Conservation (phyloP, 108 stramenopile genomes). For the Cyclotella cryptica region DNA sequence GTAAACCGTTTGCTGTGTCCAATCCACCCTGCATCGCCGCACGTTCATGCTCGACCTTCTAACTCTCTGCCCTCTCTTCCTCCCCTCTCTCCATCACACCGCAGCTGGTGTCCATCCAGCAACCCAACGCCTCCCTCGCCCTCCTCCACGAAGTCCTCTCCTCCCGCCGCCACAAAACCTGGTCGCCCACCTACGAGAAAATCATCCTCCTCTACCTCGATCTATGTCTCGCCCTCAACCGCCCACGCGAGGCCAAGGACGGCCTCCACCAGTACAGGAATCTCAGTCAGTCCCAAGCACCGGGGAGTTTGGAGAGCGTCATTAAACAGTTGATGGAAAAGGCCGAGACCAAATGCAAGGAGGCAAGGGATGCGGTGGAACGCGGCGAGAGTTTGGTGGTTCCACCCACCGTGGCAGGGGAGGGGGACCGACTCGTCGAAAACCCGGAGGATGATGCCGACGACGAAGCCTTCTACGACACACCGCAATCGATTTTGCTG, state of each 20-base stretch:
- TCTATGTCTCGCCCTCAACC: slow-evolving; percentile 90
- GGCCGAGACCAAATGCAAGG: slow-evolving; percentile 77
- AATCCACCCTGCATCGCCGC: not conserved
- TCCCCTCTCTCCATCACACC: not conserved
- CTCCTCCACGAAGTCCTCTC: slow-evolving; percentile 84
- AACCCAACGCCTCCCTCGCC: slow-evolving; percentile 68
- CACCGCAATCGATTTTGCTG: slow-evolving; percentile 92
- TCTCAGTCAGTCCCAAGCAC: slow-evolving; percentile 91
- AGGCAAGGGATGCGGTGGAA: slow-evolving; percentile 81
- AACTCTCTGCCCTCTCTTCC: not conserved
- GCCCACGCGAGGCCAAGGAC: slow-evolving; percentile 94
- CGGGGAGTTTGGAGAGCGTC: slow-evolving; percentile 93
- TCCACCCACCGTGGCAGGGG: slow-evolving; percentile 49
- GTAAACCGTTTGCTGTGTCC: too few species aligned
- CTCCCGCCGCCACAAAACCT: slow-evolving; percentile 85
- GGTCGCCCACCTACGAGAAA: slow-evolving; percentile 94
- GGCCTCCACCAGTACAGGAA: slow-evolving; percentile 98
- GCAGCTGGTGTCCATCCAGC: slow-evolving; percentile 68
- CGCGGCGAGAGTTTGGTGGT: slow-evolving; percentile 25
- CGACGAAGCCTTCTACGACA: slow-evolving; percentile 90
- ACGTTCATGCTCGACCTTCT: too few species aligned
- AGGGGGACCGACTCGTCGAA: slow-evolving; percentile 18
- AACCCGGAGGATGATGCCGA: slow-evolving; percentile 53
- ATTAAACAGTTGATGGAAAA: slow-evolving; percentile 89
- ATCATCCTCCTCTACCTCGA: slow-evolving; percentile 94